Conservation (phyloP, 2,329 filamentous ascomycete species). For the Colletotrichum brevisporum region DNA sequence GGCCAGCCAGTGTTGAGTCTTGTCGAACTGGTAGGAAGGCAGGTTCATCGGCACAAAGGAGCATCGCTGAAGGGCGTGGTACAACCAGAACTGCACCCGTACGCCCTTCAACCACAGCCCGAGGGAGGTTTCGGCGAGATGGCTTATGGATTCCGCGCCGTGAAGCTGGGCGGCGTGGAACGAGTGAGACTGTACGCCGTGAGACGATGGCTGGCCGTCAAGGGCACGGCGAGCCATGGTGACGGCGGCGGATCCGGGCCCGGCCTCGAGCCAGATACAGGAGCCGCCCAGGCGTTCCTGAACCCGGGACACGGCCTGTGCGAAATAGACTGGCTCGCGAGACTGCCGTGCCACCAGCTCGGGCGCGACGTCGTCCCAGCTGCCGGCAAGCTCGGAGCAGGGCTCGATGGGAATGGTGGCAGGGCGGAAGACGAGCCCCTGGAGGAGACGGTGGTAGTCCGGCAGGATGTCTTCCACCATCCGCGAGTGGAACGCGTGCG, state of each 20-base stretch:
- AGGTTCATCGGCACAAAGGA: conserved; percentile 46
- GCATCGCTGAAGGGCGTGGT: conserved; percentile 42
- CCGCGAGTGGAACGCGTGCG: conserved; percentile 62
- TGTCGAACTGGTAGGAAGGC: conserved; percentile 61
- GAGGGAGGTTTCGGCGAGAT: not conserved
- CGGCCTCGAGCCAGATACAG: conserved; percentile 58
- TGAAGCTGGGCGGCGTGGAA: too few relatives aligned
- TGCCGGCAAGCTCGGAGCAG: not conserved
- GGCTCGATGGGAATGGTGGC: conserved; percentile 8
- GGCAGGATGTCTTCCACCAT: conserved; percentile 54
- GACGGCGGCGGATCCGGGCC: conserved; percentile 54
- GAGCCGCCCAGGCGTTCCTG: conserved; percentile 44
- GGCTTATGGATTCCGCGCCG: too few relatives aligned
- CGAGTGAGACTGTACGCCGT: not conserved
- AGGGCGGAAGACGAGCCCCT: conserved; percentile 14
- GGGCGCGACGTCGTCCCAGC: not conserved
- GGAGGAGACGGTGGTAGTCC: conserved; percentile 45
- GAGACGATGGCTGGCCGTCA: not conserved
- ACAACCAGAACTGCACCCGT: not conserved
- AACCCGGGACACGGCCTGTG: conserved; percentile 57
- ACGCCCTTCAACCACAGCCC: not conserved
- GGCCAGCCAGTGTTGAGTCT: conserved; percentile 53
- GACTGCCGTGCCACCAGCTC: conserved; percentile 42
- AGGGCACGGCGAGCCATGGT: conserved; percentile 50
- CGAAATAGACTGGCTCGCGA: conserved; percentile 60